Evolutionary conservation across 2,329 filamentous ascomycete species (phyloP), one percentile per base, ranked within the genome.

Genomic region (Claviceps paspali): DNA sequence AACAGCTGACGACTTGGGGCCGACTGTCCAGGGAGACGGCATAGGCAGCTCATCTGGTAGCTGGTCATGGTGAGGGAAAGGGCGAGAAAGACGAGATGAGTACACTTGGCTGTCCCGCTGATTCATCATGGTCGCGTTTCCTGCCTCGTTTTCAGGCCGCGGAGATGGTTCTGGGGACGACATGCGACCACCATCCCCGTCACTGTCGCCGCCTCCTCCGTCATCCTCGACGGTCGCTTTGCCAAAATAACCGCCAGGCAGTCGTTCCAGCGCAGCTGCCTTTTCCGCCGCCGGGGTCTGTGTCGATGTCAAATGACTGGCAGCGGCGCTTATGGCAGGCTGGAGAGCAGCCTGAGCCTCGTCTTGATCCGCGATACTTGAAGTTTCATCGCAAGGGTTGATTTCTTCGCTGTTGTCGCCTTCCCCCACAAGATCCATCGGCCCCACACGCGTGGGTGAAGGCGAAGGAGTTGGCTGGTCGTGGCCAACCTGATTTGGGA

Each of bases 301-400:
- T 5, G 64, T 57, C 3, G 68, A 66, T 10, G 70, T 69, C 28
- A 76, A 56, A 33, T 70, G 66, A 4, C 68, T 70, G 7, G 72
- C 73, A 17, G 61, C 60, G 6, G 63, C 62, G 49, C 71, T 76
- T 43, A 79, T 65, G 18, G 71, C 63, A 2, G 71, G 70, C 49
- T 73, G 72, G 35, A 79, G 62, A 32, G 76, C 63, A 6, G 70
- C 72, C 45, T 73, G 69, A 4, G 68, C 73, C 44, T 70, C 70
- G 47, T 76, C 70, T 39, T 68, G 60, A 32, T 69, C 65, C 35
- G 49, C 51, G 19, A 55, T n/a, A n/a, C n/a, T 46, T 14, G 51
- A 48, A n/a, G 44, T 48, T 4, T 48, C 47, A 19, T 51, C 43
- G 6, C 40, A 42, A 2, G 44, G 17, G 7, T 33, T 36, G 10